These are phyloP conservation scores for Backusella westeae DNA, from an alignment of 192 early-diverging fungal genomes.

Conservation along the genomic window DNA sequence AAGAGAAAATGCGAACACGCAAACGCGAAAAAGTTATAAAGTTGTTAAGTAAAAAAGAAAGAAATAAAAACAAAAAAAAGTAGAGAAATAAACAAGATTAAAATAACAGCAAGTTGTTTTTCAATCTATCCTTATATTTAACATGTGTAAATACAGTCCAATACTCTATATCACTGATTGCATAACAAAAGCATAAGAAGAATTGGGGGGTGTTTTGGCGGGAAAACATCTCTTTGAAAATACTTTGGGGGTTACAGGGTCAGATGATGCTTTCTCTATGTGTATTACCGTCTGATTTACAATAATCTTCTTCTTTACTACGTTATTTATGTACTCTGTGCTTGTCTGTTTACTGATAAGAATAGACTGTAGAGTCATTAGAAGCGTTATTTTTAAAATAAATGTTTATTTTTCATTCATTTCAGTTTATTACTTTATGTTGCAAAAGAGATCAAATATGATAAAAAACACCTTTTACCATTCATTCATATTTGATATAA, in stretches of 20 bases:
- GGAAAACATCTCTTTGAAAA: constrained; percentile 12
- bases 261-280: constrained; percentile 4
- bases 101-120: constrained; percentile 5
- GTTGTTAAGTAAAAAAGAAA: constrained; percentile 1
- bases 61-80: not conserved
- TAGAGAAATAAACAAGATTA: constrained; percentile 10
- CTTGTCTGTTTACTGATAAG: constrained; percentile 14
- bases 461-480: not conserved
- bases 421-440: not conserved
- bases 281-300: constrained; percentile 19
- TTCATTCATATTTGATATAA: not conserved
- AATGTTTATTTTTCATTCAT: not conserved
- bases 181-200: constrained; percentile 1
- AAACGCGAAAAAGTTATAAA: constrained; percentile 2
- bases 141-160: constrained; percentile 25
- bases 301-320: constrained; percentile 25
- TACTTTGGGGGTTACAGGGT: not conserved
- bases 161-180: constrained; percentile 2
- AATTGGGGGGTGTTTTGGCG: constrained; percentile 16
- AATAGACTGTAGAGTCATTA: not conserved
- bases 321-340: constrained; percentile 21
- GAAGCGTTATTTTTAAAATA: not conserved
- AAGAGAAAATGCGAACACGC: not conserved
- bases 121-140: constrained; percentile 25
- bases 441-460: not conserved